These are phyloP conservation scores for Combretum micranthum DNA, from an alignment of 345 rosid species.

Conservation along the genomic window DNA sequence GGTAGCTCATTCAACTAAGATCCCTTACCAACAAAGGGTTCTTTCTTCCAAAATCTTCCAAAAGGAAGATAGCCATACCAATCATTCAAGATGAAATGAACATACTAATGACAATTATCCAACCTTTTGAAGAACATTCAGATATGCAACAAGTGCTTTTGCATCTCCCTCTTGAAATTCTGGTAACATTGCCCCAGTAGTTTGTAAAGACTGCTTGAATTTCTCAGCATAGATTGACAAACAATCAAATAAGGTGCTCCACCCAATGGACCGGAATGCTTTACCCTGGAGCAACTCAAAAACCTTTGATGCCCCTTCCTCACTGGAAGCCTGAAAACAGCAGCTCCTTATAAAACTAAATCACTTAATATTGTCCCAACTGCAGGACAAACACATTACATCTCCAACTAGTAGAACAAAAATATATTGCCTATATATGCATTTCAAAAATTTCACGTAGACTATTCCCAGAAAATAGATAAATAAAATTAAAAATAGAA, in stretches of 20 bases:
- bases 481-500: no score
- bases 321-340: slow-evolving; percentile 70
- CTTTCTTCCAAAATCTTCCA: no score
- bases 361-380: no score
- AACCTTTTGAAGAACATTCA: slow-evolving; percentile 94
- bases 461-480: no score
- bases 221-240: slow-evolving; percentile 80
- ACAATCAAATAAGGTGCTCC: slow-evolving; percentile 90
- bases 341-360: slow-evolving; percentile 11
- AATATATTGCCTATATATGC: no score
- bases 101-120: slow-evolving; percentile 4
- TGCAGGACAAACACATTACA: no score
- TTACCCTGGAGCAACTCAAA: slow-evolving; percentile 83
- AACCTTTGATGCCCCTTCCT: slow-evolving; percentile 91
- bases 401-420: no score
- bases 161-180: slow-evolving; percentile 96
- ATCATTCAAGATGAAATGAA: no score
- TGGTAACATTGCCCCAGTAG: slow-evolving; percentile 81
- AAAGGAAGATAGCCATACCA: no score
- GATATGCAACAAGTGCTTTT: slow-evolving; percentile 91
- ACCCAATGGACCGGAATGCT: slow-evolving; percentile 83
- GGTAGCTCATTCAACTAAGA: no score
- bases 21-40: no score
- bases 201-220: slow-evolving; percentile 82
- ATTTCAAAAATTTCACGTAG: no score